Percentiles rank a stretch among this genome's conserved stretches.
These are phyloP conservation scores for Geotrichum fermentans DNA, from an alignment of 1,139 yeast species.

Conservation along the genomic window DNA sequence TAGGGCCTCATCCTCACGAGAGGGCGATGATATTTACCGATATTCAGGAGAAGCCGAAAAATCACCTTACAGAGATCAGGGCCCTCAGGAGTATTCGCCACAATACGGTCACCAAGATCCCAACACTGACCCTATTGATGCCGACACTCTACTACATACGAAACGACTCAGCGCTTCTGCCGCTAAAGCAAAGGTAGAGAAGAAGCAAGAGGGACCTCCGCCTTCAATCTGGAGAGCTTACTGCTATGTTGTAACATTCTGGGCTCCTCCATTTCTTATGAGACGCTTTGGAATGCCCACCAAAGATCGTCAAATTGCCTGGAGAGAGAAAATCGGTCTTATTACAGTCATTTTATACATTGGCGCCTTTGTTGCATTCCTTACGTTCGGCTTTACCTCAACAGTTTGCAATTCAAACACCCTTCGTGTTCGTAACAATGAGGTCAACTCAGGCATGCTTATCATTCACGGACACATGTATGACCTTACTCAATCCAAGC, in stretches of 20 bases:
- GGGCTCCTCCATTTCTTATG: constrained; percentile 82
- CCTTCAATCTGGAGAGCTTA: constrained; percentile 75
- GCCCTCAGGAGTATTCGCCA: not conserved
- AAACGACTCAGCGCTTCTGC: constrained; percentile 20
- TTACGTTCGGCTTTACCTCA: constrained; percentile 87
- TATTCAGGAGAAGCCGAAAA: constrained; percentile 12
- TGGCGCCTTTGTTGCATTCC: constrained; percentile 75
- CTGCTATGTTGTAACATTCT: constrained; percentile 75
- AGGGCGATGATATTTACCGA: constrained; percentile 27
- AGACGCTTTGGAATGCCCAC: constrained; percentile 71
- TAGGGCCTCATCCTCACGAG: constrained; percentile 2
- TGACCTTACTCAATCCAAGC: constrained; percentile 63
- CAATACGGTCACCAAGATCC: constrained; percentile 10
- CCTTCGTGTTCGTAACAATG: constrained; percentile 53
- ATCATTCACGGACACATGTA: constrained; percentile 80
- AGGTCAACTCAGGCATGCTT: constrained; percentile 56
- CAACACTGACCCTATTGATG: constrained; percentile 11
- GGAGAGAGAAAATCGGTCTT: constrained; percentile 93
- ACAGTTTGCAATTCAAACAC: constrained; percentile 65
- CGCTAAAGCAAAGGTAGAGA: constrained; percentile 20
- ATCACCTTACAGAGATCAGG: not conserved
- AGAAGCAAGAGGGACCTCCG: constrained; percentile 21
- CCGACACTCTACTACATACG: constrained; percentile 18
- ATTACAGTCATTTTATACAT: constrained; percentile 66
- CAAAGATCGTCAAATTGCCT: constrained; percentile 81